Base-by-base conservation (phyloP, 2,329 filamentous ascomycete genomes). In the Fusarium hainanense region DNA sequence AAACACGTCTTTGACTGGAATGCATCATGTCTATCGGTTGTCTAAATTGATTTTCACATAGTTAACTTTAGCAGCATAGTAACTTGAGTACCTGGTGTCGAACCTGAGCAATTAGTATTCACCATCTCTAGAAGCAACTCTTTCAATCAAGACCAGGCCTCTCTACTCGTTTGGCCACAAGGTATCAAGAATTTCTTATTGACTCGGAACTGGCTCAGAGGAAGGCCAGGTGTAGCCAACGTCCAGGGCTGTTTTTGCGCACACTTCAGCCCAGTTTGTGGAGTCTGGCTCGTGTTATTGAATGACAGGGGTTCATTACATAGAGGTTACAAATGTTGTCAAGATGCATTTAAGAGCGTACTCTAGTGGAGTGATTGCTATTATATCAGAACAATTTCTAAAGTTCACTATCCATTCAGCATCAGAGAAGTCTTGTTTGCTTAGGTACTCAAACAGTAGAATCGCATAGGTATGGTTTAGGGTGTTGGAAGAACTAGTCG, bases 241-340 rank as follows among this genome's bases (percentile, higher is more conserved):
- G 37, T 23, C 58, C 41, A 27, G 14, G 27, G 20, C 16, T 20
- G 46, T 42, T 28, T 69, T 69, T 62, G 69, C 66, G 54, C 54
- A 54, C 48, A 23, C 34, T 44, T 55, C 64, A 66, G 68, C 60
- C 64, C 54, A 57, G 54, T 63, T 58, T 66, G 66, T 70, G 62
- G 62, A 54, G 56, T 50, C 46, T n/a, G 44, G 21, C 23, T 47
- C 30, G 20, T 46, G 44, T 44, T 25, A 20, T 42, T 49, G 20
- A 28, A 23, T 14, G 60, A 21, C 49, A 43, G 44, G 57, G 56
- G 41, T 42, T 37, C 18, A 18, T 37, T 13, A 32, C 13, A 34
- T 32, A n/a, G 27, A 34, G 27, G 16, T 34, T 37, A 34, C 14
- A 4, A 11, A 14, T 50, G 8, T 25, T 47, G 8, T 30, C 27